Percentiles rank a stretch among this genome's conserved stretches.
phyloP scores from a whole-genome alignment of 208 protist genomes.

The Wallacemonas sp. region DNA sequence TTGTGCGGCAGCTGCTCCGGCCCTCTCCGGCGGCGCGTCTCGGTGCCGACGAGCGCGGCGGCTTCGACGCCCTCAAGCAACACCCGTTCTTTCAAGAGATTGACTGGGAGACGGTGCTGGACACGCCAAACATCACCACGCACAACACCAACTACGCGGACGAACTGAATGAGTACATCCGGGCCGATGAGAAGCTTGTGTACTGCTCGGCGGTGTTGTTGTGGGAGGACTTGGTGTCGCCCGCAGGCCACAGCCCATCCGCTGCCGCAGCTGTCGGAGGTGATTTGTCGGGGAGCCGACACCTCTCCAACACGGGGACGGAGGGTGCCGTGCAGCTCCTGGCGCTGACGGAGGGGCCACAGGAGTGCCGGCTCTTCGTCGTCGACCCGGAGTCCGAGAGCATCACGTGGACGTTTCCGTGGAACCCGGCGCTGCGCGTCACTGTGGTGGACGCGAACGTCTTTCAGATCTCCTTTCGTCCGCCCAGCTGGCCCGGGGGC shows the following conservation, averaged over 20 bases:
- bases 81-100: constrained; percentile 88
- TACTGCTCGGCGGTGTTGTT: constrained; percentile 48
- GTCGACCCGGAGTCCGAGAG: constrained; percentile 33
- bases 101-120: constrained; percentile 54
- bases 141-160: constrained; percentile 42
- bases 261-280: constrained; percentile 13
- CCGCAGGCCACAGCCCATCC: constrained; percentile 1
- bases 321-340: constrained; percentile 31
- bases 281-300: not conserved
- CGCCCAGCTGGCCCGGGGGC: not conserved
- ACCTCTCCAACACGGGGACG: not conserved
- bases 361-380: constrained; percentile 48
- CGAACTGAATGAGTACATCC: constrained; percentile 44
- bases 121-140: constrained; percentile 46
- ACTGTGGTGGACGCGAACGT: constrained; percentile 22
- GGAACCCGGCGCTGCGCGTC: constrained; percentile 38
- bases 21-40: constrained; percentile 68
- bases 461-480: constrained; percentile 31
- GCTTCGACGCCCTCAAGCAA: constrained; percentile 68
- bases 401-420: constrained; percentile 27
- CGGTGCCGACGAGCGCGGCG: constrained; percentile 59
- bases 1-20: constrained; percentile 79
- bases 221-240: not conserved
- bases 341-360: constrained; percentile 63
- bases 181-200: constrained; percentile 45